phyloP scores from a whole-genome alignment of 2,329 filamentous ascomycete genomes.

The Talaromyces verruculosus region DNA sequence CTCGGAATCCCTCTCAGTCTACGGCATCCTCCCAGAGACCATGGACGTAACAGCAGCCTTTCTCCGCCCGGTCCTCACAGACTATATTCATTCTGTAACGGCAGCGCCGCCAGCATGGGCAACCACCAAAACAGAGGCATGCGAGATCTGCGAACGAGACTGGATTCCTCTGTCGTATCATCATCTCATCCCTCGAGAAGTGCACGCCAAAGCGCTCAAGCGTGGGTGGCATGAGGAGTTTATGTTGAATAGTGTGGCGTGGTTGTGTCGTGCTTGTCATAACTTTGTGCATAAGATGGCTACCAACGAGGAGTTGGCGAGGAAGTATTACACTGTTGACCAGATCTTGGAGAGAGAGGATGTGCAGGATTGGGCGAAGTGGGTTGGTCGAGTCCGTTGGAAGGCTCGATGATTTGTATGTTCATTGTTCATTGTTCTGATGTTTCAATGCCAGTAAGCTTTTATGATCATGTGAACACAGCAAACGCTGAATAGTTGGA shows the following conservation, averaged over 20 bases:
- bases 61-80: conserved; percentile 61
- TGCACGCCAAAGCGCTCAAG: conserved; percentile 74
- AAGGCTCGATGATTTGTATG: conserved; percentile 48
- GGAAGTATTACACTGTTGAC: conserved; percentile 71
- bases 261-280: conserved; percentile 83
- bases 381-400: conserved; percentile 74
- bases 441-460: not conserved
- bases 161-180: conserved; percentile 81
- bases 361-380: conserved; percentile 67
- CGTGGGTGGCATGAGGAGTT: conserved; percentile 76
- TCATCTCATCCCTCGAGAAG: conserved; percentile 76
- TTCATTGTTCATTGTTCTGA: not conserved
- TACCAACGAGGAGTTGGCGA: conserved; percentile 74
- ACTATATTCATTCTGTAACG: conserved; percentile 60
- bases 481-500: not conserved
- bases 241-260: conserved; percentile 76
- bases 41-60: conserved; percentile 52
- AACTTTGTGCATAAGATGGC: conserved; percentile 75
- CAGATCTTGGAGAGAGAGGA: conserved; percentile 68
- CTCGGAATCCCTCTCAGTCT: conserved; percentile 66
- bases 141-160: conserved; percentile 73
- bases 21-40: conserved; percentile 58
- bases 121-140: conserved; percentile 58
- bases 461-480: not conserved
- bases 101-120: conserved; percentile 64